Conservation (phyloP, 495 filamentous ascomycete species). For the Thermothielavioides terrestris region DNA sequence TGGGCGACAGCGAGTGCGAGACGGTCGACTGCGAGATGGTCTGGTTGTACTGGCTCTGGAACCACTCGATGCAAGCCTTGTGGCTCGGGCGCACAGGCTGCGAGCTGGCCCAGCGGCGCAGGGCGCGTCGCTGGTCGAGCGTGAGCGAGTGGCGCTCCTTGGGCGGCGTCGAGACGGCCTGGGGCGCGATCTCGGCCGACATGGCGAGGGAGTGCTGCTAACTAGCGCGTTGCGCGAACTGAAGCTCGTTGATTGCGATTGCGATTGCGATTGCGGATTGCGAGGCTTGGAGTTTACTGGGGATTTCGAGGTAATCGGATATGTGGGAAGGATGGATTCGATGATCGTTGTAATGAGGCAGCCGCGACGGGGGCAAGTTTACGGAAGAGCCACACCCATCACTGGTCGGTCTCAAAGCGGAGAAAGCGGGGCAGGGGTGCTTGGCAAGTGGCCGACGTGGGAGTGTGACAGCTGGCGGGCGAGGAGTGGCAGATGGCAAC, state of each 20-base stretch:
- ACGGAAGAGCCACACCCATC: no score
- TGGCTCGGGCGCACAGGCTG: slow-evolving; percentile 42
- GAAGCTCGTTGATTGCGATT: no score
- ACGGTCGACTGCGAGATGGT: slow-evolving; percentile 46
- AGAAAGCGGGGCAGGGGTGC: neutral
- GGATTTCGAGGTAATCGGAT: slow-evolving; percentile 12
- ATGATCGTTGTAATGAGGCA: slow-evolving; percentile 23
- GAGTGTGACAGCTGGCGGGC: neutral
- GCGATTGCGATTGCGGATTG: slow-evolving; percentile 1
- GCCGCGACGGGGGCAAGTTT: neutral
- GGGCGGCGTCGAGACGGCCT: slow-evolving; percentile 14
- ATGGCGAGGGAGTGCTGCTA: slow-evolving; percentile 7
- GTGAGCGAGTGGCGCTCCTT: slow-evolving; percentile 45
- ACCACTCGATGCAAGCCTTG: slow-evolving; percentile 48
- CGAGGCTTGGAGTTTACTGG: slow-evolving; percentile 10
- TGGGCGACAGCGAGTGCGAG: slow-evolving; percentile 43
- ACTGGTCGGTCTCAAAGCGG: neutral
- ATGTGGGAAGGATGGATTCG: slow-evolving; percentile 5
- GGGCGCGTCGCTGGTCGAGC: slow-evolving; percentile 44
- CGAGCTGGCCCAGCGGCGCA: slow-evolving; percentile 43
- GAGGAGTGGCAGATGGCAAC: neutral
- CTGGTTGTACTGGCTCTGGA: slow-evolving; percentile 41
- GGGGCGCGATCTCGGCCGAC: slow-evolving; percentile 13
- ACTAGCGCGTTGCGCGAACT: slow-evolving; percentile 1
- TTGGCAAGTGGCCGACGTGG: neutral